Conservation (phyloP, 106 monocot genomes). For the Acorus calamus region DNA sequence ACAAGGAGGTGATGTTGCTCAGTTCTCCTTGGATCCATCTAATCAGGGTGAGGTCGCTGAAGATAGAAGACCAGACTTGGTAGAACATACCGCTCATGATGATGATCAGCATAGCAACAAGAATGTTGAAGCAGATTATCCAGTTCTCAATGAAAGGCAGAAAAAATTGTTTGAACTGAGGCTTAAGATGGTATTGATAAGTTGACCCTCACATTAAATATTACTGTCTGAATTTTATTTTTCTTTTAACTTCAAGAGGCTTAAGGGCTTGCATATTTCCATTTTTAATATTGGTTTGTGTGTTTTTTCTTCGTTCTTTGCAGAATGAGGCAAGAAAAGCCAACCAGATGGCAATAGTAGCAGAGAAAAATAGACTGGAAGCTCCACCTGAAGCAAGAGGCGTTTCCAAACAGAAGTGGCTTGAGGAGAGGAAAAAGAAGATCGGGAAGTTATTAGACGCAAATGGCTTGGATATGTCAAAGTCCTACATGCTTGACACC, state of each 20-base stretch:
- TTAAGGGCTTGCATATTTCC: no score
- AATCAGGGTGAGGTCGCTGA: constrained; percentile 13
- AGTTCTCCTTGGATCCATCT: constrained; percentile 12
- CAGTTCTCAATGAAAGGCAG: constrained; percentile 63
- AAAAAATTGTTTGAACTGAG: constrained; percentile 45
- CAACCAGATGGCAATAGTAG: constrained; percentile 84
- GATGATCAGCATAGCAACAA: constrained; percentile 9
- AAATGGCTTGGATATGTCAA: constrained; percentile 88
- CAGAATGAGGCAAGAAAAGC: constrained; percentile 96
- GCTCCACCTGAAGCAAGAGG: constrained; percentile 75
- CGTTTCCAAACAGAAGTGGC: constrained; percentile 88
- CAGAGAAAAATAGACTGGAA: constrained; percentile 72
- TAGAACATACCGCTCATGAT: constrained; percentile 15
- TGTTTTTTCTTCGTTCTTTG: background rate
- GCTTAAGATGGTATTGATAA: no score
- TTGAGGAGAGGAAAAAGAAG: constrained; percentile 94
- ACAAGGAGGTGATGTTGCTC: constrained; percentile 14
- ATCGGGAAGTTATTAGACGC: constrained; percentile 96
- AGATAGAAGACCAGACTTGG: constrained; percentile 10
- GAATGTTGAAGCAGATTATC: constrained; percentile 40
- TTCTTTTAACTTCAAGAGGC: no score
- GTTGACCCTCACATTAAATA: no score
- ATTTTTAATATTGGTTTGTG: no score
- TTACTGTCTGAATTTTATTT: no score
- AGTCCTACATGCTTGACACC: constrained; percentile 98